These are phyloP conservation scores for Malassezia obtusa DNA, from an alignment of 1,284 basidiomycete species.

Conservation along the genomic window DNA sequence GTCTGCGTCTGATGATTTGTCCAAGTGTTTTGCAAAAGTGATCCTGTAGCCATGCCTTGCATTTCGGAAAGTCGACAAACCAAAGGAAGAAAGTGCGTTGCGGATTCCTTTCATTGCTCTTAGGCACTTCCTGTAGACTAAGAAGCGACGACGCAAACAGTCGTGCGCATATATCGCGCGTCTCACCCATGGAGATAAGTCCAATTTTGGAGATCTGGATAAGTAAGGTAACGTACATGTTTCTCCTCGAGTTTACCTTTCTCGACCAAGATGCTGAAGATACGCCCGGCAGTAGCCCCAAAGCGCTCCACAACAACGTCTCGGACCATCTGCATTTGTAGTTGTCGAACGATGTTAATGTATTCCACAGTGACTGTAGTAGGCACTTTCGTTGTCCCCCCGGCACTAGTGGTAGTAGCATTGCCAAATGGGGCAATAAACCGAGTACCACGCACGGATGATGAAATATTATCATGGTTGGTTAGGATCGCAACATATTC, in stretches of 20 bases:
- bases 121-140: slow-evolving; percentile 44
- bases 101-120: slow-evolving; percentile 40
- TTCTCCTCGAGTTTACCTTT: slow-evolving; percentile 96
- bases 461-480: slow-evolving; percentile 67
- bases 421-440: slow-evolving; percentile 38
- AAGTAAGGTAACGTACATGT: slow-evolving; percentile 56
- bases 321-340: slow-evolving; percentile 67
- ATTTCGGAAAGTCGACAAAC: slow-evolving; percentile 41
- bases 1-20: slow-evolving; percentile 26
- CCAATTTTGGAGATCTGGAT: slow-evolving; percentile 79
- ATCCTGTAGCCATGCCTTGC: slow-evolving; percentile 39
- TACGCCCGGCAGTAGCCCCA: slow-evolving; percentile 73
- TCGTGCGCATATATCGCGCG: slow-evolving; percentile 67
- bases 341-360: slow-evolving; percentile 61
- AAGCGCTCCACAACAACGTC: slow-evolving; percentile 71
- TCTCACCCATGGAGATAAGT: slow-evolving; percentile 80
- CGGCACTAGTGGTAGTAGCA: slow-evolving; percentile 27
- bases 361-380: slow-evolving; percentile 63
- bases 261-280: slow-evolving; percentile 68
- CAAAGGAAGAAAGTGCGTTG: slow-evolving; percentile 44
- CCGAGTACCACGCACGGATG: slow-evolving; percentile 56
- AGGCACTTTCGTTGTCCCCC: slow-evolving; percentile 22
- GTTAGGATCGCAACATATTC: slow-evolving; percentile 66
- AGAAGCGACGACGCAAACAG: slow-evolving; percentile 51
- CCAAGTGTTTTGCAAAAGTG: slow-evolving; percentile 37